phyloP scores from a whole-genome alignment of 2,329 filamentous ascomycete species.

The Botrytis pseudocinerea region DNA sequence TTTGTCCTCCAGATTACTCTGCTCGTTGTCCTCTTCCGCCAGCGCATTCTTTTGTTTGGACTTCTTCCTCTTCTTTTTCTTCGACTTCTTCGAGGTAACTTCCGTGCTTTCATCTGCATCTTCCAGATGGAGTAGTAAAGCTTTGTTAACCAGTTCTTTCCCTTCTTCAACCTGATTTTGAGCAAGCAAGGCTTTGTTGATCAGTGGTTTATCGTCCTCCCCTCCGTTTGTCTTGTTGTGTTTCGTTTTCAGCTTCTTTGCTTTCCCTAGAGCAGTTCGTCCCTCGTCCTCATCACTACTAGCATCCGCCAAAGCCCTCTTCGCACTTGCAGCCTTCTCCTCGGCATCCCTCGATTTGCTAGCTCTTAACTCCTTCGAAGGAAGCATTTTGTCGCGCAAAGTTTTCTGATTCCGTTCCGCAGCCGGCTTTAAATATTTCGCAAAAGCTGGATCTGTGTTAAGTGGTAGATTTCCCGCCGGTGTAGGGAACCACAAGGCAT shows the following conservation, averaged over 20 bases:
- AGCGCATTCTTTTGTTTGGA: constrained; percentile 19
- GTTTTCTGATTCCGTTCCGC: constrained; percentile 39
- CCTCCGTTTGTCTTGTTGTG: neutral
- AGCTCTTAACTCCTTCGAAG: constrained; percentile 37
- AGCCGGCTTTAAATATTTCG: constrained; percentile 36
- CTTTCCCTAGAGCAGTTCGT: constrained; percentile 40
- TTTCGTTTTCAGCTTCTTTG: constrained; percentile 38
- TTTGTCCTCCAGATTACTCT: constrained; percentile 5
- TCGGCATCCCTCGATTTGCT: constrained; percentile 40
- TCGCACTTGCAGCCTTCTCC: constrained; percentile 40
- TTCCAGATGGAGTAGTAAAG: constrained; percentile 15
- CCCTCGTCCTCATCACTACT: constrained; percentile 43
- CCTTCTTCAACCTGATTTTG: constrained; percentile 7
- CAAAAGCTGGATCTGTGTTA: constrained; percentile 38
- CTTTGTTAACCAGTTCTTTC: constrained; percentile 22
- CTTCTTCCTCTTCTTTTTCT: constrained; percentile 26
- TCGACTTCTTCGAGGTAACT: constrained; percentile 22
- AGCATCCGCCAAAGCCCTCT: constrained; percentile 36
- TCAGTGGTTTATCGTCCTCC: constrained; percentile 12
- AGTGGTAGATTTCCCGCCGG: constrained; percentile 39
- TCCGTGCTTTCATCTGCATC: constrained; percentile 15
- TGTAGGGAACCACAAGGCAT: constrained; percentile 36
- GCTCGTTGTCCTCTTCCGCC: constrained; percentile 8
- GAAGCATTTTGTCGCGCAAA: constrained; percentile 40
- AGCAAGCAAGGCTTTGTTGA: constrained; percentile 24